Evolutionary conservation across 1,284 basidiomycete species (phyloP).

Genomic region (Tilletia walkeri): DNA sequence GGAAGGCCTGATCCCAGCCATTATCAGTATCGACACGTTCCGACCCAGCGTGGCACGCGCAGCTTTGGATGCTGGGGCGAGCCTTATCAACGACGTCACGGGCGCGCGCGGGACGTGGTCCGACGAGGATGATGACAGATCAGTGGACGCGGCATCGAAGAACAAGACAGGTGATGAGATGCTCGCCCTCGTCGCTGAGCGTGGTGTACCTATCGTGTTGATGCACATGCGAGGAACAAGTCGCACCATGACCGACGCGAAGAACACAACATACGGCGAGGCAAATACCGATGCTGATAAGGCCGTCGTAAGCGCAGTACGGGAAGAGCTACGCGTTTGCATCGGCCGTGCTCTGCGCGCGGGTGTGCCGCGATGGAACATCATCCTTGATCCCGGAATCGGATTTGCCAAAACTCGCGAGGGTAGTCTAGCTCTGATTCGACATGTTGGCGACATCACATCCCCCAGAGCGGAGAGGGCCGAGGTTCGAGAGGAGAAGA

Average conservation of each 20-base stretch:
- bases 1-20: slow-evolving; percentile 49
- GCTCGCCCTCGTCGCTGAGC: slow-evolving; percentile 5
- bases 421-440: slow-evolving; percentile 68
- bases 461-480: not conserved
- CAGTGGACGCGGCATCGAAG: slow-evolving; percentile 61
- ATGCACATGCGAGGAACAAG: slow-evolving; percentile 90
- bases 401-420: slow-evolving; percentile 87
- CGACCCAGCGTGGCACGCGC: slow-evolving; percentile 75
- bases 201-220: slow-evolving; percentile 68
- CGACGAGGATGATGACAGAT: slow-evolving; percentile 66
- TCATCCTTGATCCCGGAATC: slow-evolving; percentile 87
- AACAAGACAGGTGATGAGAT: not conserved
- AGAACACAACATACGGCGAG: slow-evolving; percentile 65
- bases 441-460: slow-evolving; percentile 23
- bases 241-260: slow-evolving; percentile 57
- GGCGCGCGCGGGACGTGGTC: slow-evolving; percentile 54
- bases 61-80: slow-evolving; percentile 78
- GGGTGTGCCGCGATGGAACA: slow-evolving; percentile 82
- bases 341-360: slow-evolving; percentile 71
- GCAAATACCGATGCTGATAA: slow-evolving; percentile 35
- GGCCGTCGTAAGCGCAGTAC: slow-evolving; percentile 70
- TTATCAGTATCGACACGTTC: slow-evolving; percentile 89
- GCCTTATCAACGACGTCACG: slow-evolving; percentile 91
- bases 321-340: slow-evolving; percentile 70
- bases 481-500: no score